phyloP scores from a whole-genome alignment of 352 stramenopile genomes.

The Globisporangium cystogenes region DNA sequence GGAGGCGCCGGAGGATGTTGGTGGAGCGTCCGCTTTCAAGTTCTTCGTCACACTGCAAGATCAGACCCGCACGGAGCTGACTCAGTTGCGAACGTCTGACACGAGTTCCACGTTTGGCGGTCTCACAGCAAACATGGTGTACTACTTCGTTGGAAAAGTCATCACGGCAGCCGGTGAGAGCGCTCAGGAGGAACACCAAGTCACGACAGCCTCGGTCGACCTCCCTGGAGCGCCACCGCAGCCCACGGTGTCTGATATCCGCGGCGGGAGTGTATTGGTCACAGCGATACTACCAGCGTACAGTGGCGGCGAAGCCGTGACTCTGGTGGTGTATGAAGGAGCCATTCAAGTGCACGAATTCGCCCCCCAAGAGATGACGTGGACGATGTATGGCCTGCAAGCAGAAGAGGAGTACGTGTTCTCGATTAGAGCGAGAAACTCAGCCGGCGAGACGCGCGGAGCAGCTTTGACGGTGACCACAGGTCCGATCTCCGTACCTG shows the following conservation, averaged over 20 bases:
- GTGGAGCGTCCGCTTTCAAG: constrained; percentile 24
- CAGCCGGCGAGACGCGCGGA: constrained; percentile 22
- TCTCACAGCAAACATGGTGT: constrained; percentile 19
- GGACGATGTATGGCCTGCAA: constrained; percentile 25
- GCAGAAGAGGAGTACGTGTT: constrained; percentile 40
- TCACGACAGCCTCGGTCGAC: constrained; percentile 18
- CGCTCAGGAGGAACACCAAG: background rate
- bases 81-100: background rate
- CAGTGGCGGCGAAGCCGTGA: constrained; percentile 31
- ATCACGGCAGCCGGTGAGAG: constrained; percentile 22
- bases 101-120: constrained; percentile 12
- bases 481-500: constrained; percentile 25
- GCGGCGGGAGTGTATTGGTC: constrained; percentile 20
- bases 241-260: constrained; percentile 16
- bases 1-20: constrained; percentile 28
- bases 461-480: constrained; percentile 21
- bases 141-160: constrained; percentile 16
- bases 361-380: constrained; percentile 4
- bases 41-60: constrained; percentile 16
- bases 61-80: background rate
- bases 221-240: constrained; percentile 13
- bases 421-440: constrained; percentile 27
- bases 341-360: constrained; percentile 20
- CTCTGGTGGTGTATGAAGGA: constrained; percentile 25
- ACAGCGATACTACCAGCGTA: constrained; percentile 20